Conservation (phyloP, 225 moss, liverwort and hornwort species). For the Asterella californica region DNA sequence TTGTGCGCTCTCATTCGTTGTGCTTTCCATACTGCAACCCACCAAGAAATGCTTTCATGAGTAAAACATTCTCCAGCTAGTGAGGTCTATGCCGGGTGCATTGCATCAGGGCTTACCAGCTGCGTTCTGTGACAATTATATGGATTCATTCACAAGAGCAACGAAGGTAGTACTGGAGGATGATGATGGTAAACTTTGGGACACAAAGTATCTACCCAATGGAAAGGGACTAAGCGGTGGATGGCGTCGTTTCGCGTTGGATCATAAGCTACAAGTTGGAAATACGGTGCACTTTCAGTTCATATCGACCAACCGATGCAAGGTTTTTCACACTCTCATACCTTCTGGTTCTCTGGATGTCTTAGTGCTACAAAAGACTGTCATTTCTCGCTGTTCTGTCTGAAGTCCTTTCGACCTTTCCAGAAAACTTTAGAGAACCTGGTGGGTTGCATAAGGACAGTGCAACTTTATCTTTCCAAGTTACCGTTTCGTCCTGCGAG, state of each 20-base stretch:
- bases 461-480: background rate
- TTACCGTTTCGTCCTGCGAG: background rate
- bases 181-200: constrained; percentile 29
- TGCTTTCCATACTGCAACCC: no score
- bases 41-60: background rate
- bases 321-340: background rate
- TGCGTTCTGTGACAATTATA: background rate
- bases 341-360: background rate
- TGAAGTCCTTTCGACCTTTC: background rate
- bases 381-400: background rate
- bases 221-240: constrained; percentile 41
- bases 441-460: background rate
- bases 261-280: constrained; percentile 29
- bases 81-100: no score
- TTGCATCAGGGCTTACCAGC: constrained; percentile 7
- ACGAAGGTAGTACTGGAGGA: constrained; percentile 27
- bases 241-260: constrained; percentile 36
- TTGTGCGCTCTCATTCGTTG: background rate
- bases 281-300: constrained; percentile 2
- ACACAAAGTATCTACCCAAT: constrained; percentile 30
- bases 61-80: background rate
- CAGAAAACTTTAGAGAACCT: background rate
- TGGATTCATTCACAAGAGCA: background rate
- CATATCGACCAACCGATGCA: background rate
- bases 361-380: background rate